phyloP scores from a whole-genome alignment of 129 eudicot genomes.

The Calendula officinalis region DNA sequence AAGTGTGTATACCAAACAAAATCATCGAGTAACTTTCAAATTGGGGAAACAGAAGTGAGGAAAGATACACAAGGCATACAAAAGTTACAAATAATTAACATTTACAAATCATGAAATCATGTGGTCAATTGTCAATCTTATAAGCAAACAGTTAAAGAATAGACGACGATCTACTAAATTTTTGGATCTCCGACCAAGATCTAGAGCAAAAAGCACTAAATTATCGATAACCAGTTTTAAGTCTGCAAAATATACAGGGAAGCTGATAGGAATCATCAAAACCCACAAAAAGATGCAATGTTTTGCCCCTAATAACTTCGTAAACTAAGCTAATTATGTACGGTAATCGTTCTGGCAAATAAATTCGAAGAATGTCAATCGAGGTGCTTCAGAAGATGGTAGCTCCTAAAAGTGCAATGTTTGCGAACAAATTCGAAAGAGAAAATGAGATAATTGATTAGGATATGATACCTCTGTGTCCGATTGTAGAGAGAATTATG shows the following conservation, averaged over 20 bases:
- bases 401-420: neutral
- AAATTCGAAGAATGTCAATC: neutral
- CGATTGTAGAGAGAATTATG: slow-evolving; percentile 7
- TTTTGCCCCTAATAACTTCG: neutral
- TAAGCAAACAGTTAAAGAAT: neutral
- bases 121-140: neutral
- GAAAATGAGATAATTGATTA: neutral
- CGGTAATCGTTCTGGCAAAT: neutral
- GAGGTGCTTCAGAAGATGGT: neutral
- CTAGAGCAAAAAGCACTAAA: slow-evolving; percentile 21
- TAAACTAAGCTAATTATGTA: neutral
- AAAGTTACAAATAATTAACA: neutral
- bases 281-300: slow-evolving; percentile 9
- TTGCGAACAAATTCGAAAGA: neutral
- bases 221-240: neutral
- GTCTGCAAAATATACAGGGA: neutral
- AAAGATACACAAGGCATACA: neutral
- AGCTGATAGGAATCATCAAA: neutral
- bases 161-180: slow-evolving; percentile 3
- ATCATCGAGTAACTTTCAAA: neutral
- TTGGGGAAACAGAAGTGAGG: neutral
- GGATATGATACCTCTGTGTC: slow-evolving; percentile 19
- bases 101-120: neutral
- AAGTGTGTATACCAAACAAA: neutral
- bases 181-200: slow-evolving; percentile 11